Evolutionary conservation across 1,284 basidiomycete genomes (phyloP).

Genomic region (Afroboletus lepidellus): DNA sequence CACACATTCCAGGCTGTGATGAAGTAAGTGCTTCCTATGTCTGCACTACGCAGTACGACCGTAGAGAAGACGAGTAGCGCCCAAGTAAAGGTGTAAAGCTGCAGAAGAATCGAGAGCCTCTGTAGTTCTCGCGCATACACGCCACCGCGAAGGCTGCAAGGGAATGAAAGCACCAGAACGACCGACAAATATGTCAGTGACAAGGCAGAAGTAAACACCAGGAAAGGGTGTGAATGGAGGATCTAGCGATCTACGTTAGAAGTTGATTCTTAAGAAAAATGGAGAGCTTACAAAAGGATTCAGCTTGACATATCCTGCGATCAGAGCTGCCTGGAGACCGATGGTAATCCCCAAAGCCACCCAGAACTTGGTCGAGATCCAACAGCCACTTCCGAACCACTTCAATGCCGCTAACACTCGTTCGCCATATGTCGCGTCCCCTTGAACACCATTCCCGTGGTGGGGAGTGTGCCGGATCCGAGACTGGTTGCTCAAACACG

Average conservation of each 20-base stretch:
- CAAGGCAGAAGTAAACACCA: constrained; percentile 50
- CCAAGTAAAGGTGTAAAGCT: constrained; percentile 57
- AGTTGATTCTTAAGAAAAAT: background rate
- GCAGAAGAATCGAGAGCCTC: constrained; percentile 45
- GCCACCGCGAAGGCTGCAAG: constrained; percentile 14
- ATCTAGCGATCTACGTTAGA: constrained; percentile 42
- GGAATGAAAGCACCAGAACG: constrained; percentile 22
- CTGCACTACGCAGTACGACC: constrained; percentile 39
- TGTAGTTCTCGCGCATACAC: constrained; percentile 35
- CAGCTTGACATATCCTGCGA: constrained; percentile 47
- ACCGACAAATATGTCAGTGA: constrained; percentile 49
- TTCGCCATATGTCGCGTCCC: constrained; percentile 10
- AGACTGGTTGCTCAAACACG: constrained; percentile 14
- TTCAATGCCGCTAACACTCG: constrained; percentile 14
- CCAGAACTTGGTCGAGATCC: constrained; percentile 58
- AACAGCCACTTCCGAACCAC: constrained; percentile 31
- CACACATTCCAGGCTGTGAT: constrained; percentile 56
- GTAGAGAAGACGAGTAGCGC: constrained; percentile 52
- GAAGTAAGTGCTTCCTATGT: constrained; percentile 56
- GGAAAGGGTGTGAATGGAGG: constrained; percentile 54
- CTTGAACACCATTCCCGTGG: constrained; percentile 7
- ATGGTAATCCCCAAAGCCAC: constrained; percentile 47
- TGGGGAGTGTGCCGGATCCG: constrained; percentile 20
- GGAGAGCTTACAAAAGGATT: constrained; percentile 61
- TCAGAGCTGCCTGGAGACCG: constrained; percentile 47